Conservation (phyloP, 306 rosid species). For the Corylus americana region DNA sequence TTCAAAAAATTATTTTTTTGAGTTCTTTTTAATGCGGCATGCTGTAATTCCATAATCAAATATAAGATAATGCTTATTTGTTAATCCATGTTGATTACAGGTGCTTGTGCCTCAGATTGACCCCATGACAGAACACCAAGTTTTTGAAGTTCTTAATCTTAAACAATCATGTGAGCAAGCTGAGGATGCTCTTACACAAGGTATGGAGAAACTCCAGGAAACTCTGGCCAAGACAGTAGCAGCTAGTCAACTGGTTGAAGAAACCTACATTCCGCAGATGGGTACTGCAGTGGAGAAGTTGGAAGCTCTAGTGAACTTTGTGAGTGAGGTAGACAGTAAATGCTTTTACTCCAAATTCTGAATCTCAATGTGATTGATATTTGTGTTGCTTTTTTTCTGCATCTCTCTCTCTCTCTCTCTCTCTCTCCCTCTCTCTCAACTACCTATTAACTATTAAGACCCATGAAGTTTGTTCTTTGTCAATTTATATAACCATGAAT, state of each 20-base stretch:
- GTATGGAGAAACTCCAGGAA: constrained; percentile 80
- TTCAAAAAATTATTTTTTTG: not conserved
- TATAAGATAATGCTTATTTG: constrained; percentile 11
- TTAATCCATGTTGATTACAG: constrained; percentile 42
- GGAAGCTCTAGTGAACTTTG: constrained; percentile 72
- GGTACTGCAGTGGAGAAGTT: constrained; percentile 71
- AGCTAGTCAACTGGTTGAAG: constrained; percentile 56
- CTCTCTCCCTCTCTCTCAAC: not conserved
- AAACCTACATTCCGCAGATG: constrained; percentile 47
- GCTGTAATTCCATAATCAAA: not conserved
- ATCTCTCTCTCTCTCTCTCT: not conserved
- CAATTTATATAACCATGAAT: not conserved
- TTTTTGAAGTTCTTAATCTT: constrained; percentile 52
- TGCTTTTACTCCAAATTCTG: not conserved
- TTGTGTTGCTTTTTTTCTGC: not conserved
- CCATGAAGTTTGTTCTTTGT: not conserved
- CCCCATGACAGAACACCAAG: constrained; percentile 68
- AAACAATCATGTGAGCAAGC: constrained; percentile 83
- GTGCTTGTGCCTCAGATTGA: constrained; percentile 67
- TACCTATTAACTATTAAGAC: not conserved
- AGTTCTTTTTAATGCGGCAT: not conserved
- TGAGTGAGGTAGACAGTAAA: constrained; percentile 58
- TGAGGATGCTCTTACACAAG: constrained; percentile 92
- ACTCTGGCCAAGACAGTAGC: constrained; percentile 59
- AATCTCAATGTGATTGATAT: not conserved